phyloP scores from a whole-genome alignment of 2,329 filamentous ascomycete species.

The Thelonectria discophora region DNA sequence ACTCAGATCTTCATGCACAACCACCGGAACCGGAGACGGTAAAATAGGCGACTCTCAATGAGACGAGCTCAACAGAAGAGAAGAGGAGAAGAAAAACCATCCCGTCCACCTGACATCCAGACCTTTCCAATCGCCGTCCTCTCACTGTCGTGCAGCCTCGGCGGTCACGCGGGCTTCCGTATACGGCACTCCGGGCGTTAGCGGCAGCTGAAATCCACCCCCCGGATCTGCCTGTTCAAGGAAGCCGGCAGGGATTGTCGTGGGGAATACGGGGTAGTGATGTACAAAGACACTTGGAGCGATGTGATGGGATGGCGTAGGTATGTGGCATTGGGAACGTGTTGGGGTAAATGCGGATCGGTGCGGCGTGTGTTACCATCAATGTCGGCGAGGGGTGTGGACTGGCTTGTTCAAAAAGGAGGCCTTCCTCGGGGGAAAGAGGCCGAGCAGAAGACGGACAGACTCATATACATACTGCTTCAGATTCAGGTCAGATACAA shows the following conservation, averaged over 20 bases:
- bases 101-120: not conserved
- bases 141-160: not conserved
- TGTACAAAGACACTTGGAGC: too few relatives aligned
- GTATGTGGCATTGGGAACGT: conserved; percentile 1
- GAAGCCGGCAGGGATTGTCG: conserved; percentile 18
- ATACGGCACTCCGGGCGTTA: conserved; percentile 25
- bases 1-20: not conserved
- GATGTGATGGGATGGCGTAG: too few relatives aligned
- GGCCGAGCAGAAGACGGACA: not conserved
- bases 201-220: conserved; percentile 3
- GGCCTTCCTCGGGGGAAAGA: conserved; percentile 5
- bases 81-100: not conserved
- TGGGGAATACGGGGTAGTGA: not conserved
- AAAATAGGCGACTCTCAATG: not conserved
- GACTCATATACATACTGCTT: not conserved
- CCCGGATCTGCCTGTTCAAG: conserved; percentile 27
- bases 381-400: conserved; percentile 2
- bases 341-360: conserved; percentile 15
- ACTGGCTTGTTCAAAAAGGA: conserved; percentile 21
- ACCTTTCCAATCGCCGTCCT: not conserved
- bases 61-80: conserved; percentile 3
- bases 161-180: conserved; percentile 18
- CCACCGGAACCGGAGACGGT: not conserved
- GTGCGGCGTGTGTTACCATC: conserved; percentile 1
- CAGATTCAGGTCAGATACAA: too few relatives aligned